Base-by-base conservation (phyloP, 768 basidiomycete species). In the Tylopilus balloui region DNA sequence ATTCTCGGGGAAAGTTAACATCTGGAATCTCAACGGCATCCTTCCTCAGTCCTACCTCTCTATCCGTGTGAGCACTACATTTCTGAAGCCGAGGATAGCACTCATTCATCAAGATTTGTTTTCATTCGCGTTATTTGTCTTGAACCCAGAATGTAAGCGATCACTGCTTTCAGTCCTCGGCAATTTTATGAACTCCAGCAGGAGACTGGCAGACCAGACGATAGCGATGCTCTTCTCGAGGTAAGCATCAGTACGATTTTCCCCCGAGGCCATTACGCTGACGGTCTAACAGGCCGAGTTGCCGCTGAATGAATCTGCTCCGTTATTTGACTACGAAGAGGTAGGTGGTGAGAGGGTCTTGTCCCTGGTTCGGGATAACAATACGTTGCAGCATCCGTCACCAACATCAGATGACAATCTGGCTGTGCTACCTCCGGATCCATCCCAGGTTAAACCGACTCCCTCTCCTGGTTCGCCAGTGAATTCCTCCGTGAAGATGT, bases 31-130 rank as follows among this genome's bases (percentile, higher is more conserved):
- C 9, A 6, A 6, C 0, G 11, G 3, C 12, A 46, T 36, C 14
- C 32, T 51, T 6, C 25, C 50, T 0, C 36, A 68, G 8, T 25
- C 17, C 5, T 25, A 45, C 20, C n/a, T 25, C 5, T 15, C 34
- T 6, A 17, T 32, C 40, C 13, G n/a, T 2, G 47, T 42, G n/a
- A 42, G 23, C 19, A 35, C n/a, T 13, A 15, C n/a, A 32, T 39
- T 39, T 8, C 23, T 13, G 14, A 15, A 1, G 11, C 15, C 21
- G 12, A 4, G 14, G 13, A 39, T 24, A 24, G 6, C 14, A n/a
- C 24, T 11, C n/a, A 15, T 32, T 32, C 23, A 39, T 24, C 14
- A 0, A 14, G 14, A 6, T 23, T 13, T 37, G 2, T 15, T 7
- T n/a, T n/a, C n/a, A n/a, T n/a, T n/a, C n/a, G n/a, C n/a, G n/a